Conservation (phyloP, 495 filamentous ascomycete genomes). For the Podospora pseudoanserina region DNA sequence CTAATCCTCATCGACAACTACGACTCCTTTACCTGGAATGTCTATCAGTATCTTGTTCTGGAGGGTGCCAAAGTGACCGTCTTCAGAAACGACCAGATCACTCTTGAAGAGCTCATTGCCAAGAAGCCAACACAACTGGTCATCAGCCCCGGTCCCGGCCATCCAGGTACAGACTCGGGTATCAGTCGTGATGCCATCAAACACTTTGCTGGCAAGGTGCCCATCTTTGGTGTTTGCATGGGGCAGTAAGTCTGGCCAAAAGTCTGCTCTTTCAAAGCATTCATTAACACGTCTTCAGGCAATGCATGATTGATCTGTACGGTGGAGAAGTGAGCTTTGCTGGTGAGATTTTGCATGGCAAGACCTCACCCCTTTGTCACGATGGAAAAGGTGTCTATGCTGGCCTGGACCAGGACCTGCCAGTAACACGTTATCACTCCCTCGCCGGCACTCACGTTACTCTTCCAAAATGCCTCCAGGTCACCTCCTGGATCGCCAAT, state of each 20-base stretch:
- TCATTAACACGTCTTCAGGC: constrained; percentile 36
- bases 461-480: constrained; percentile 80
- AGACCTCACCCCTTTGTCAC: constrained; percentile 86
- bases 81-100: constrained; percentile 86
- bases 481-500: constrained; percentile 83
- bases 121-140: constrained; percentile 89
- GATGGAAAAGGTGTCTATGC: constrained; percentile 85
- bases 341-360: constrained; percentile 94
- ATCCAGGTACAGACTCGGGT: constrained; percentile 84
- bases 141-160: constrained; percentile 90
- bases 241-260: constrained; percentile 62
- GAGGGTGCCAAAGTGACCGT: constrained; percentile 90
- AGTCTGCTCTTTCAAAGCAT: not conserved
- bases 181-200: constrained; percentile 86
- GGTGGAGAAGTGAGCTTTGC: constrained; percentile 89
- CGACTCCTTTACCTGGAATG: constrained; percentile 98
- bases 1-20: constrained; percentile 98
- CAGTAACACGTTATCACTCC: constrained; percentile 94
- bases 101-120: constrained; percentile 73
- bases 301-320: constrained; percentile 91
- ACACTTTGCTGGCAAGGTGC: constrained; percentile 93
- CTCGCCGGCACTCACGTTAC: constrained; percentile 89
- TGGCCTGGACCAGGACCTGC: constrained; percentile 68
- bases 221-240: constrained; percentile 97
- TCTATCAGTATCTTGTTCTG: constrained; percentile 94